Conservation (phyloP, 805 yeast species). For the Wickerhamomyces sydowiorum region DNA sequence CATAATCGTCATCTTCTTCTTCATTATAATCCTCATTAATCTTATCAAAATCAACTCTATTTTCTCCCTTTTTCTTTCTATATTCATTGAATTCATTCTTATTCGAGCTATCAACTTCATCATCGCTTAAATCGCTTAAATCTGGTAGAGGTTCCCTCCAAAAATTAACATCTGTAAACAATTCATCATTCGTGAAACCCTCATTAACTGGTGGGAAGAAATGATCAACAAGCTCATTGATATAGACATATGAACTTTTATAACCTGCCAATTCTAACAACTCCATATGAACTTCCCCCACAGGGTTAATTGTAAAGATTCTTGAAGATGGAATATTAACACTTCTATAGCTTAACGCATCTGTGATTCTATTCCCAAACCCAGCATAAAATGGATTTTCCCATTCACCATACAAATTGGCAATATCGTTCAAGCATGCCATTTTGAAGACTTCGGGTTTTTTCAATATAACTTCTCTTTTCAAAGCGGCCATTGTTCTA, state of each 20-base stretch:
- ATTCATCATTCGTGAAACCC: conserved; percentile 28
- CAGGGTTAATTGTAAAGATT: conserved; percentile 92
- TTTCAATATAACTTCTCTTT: conserved; percentile 85
- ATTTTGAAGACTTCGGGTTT: conserved; percentile 98
- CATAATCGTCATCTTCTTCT: conserved; percentile 18
- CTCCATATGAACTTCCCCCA: conserved; percentile 97
- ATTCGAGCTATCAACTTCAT: conserved; percentile 21
- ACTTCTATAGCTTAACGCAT: conserved; percentile 88
- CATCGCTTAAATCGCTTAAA: conserved; percentile 53
- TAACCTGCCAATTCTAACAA: conserved; percentile 90
- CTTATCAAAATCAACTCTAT: conserved; percentile 14
- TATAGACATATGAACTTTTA: conserved; percentile 78
- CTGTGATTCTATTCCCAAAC: conserved; percentile 94
- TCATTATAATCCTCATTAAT: conserved; percentile 16
- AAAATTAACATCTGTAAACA: conserved; percentile 80
- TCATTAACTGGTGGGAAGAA: conserved; percentile 81
- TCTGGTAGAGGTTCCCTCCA: conserved; percentile 84
- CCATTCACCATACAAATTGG: conserved; percentile 57
- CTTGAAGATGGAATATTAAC: conserved; percentile 93
- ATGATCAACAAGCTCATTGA: conserved; percentile 93
- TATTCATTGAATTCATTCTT: conserved; percentile 9
- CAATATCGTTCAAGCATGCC: conserved; percentile 90
- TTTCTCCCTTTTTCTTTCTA: conserved; percentile 5
- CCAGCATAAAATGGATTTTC: conserved; percentile 94
- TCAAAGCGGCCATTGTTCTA: conserved; percentile 90